Base-by-base conservation (phyloP, 495 filamentous ascomycete genomes). In the Chlorociboria aeruginascens region DNA sequence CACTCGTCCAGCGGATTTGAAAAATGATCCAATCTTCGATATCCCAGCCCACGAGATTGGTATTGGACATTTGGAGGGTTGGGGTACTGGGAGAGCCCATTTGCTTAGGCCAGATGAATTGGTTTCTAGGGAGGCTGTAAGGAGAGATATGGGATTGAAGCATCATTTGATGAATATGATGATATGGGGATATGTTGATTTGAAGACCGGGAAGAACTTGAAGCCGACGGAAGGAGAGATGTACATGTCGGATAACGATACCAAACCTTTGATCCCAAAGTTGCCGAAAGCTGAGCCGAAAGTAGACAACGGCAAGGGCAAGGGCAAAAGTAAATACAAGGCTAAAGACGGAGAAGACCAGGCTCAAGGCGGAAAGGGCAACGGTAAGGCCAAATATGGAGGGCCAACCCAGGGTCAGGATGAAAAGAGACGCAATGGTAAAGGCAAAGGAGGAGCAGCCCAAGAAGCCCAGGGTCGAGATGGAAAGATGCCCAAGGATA, bases 51-150 rank as follows among this genome's bases (percentile, higher is more conserved):
- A 64, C 0, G 60, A 73, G 47, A 58, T 79, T 35, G 79, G 77
- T 1, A 60, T 50, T 13, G 50, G 63, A 41, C 72, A 73, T 53
- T 64, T 59, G 32, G 77, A 77, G 50, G 70, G 70, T 9, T 79
- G 72, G 70, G 70, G 71, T 14, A 50, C 43, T 28, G 66, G 64
- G 9, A 38, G 25, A 6, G 55, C 45, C 1, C 62, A 64, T 42
- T 62, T 86, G 12, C 32, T 71, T 14, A 63, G 72, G 11, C 67
- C 73, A 3, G 79, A 84, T 57, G 68, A 82, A 56, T 51, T 83
- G 49, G 50, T 83, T 7, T 45, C 71, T 33, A 52, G 60, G 37
- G 79, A 84, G 55, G 50, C 66, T 8, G 48, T 67, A 0, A 61
- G 65, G 34, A 57, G 81, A 29, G 41, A 63, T n/a, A 44, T 82